Conservation (phyloP, 2,329 filamentous ascomycete species). For the Ophiocordyceps australis region DNA sequence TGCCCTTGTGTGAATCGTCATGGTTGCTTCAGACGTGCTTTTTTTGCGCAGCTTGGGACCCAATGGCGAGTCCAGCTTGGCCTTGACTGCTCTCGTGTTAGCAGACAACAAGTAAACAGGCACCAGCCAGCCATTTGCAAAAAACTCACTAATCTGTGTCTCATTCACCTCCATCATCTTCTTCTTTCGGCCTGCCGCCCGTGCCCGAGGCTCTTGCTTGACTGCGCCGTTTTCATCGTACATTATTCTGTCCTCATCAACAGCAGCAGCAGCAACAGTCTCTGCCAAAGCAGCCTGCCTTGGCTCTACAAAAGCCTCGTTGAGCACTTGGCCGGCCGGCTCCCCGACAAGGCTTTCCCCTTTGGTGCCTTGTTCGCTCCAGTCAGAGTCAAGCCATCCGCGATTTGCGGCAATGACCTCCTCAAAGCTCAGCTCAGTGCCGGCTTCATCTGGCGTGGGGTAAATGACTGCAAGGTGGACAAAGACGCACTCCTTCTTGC, state of each 20-base stretch:
- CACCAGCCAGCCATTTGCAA: too few relatives aligned
- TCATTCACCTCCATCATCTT: constrained; percentile 77
- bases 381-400: constrained; percentile 46
- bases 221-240: constrained; percentile 42
- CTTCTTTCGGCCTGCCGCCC: constrained; percentile 43
- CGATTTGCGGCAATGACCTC: constrained; percentile 67
- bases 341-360: constrained; percentile 14
- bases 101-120: too few relatives aligned
- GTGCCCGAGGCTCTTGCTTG: constrained; percentile 22
- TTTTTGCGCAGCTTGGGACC: constrained; percentile 72
- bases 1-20: constrained; percentile 91
- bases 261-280: constrained; percentile 10
- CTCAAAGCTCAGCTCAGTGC: constrained; percentile 74
- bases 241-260: constrained; percentile 23
- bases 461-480: constrained; percentile 78
- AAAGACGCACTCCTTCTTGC: constrained; percentile 71
- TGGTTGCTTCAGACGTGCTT: constrained; percentile 66
- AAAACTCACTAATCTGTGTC: constrained; percentile 69
- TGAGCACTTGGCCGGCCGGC: constrained; percentile 7
- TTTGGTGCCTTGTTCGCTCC: constrained; percentile 27
- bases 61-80: constrained; percentile 79
- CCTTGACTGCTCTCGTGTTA: constrained; percentile 49
- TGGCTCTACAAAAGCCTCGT: too few relatives aligned
- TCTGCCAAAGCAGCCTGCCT: too few relatives aligned
- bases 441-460: constrained; percentile 51